Evolutionary conservation across 2,329 filamentous ascomycete species (phyloP), one percentile per base, ranked within the genome.

Genomic region (Penicillium sp.): DNA sequence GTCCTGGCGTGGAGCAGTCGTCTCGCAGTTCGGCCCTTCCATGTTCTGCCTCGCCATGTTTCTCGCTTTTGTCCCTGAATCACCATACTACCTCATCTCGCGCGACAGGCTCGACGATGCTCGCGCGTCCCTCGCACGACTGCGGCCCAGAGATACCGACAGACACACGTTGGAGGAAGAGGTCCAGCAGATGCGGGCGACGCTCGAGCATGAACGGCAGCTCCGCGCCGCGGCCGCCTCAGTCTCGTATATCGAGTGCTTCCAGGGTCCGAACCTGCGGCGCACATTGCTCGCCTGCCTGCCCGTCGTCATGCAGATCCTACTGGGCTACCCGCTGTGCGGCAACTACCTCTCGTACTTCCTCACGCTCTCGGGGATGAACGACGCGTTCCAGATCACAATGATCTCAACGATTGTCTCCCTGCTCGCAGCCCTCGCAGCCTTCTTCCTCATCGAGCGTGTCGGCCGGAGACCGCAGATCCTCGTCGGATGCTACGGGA

Each of bases 321-420:
- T 54, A 21, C n/a, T 23, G 23, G 51, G 51, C 17, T 54, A 54
- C 30, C 51, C 51, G 26, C 51, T 54, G n/a, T 54, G 51, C 31
- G 21, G 51, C 51, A 54, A 54, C 19, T 54, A 54, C 17, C 51
- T 54, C 7, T 35, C 51, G 17, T 54, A 54, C 51, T 54, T 54
- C 26, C 51, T 54, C 19, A 21, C 51, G 5, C 51, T 54, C 31
- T 35, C 51, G 4, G 51, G 51, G 3, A 1, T 54, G 8, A 38
- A 9, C 51, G 41, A 54, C 31, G 26, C 51, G 6, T 54, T 54
- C 19, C 51, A 38, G 3, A 54, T 54, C 51, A 54, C 51, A 3
- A 13, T 54, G 3, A 38, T 54, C 51, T 54, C 51, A 13, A 38
- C 44, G 5, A 19, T 54, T 17, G 23, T 31, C 26, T 54, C 51